phyloP scores from a whole-genome alignment of 2,329 filamentous ascomycete genomes.

The Stenocarpella maydis region DNA sequence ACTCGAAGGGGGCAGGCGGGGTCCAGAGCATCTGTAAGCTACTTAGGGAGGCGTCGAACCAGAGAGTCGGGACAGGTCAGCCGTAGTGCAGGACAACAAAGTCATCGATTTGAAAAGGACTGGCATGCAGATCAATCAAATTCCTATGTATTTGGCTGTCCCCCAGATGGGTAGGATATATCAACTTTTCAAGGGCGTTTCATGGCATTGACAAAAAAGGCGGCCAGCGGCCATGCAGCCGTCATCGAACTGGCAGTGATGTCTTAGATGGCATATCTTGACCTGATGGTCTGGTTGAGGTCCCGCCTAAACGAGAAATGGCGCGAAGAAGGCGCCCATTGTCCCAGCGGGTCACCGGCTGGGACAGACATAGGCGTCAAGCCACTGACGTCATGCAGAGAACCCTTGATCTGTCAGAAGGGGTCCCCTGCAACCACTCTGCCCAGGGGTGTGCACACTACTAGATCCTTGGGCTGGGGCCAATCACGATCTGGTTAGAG shows the following conservation, averaged over 20 bases:
- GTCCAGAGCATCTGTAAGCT: not conserved
- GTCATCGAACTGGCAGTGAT: constrained; percentile 29
- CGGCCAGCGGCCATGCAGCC: not conserved
- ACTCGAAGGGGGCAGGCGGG: not conserved
- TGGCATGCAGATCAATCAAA: not conserved
- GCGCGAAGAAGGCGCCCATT: not conserved
- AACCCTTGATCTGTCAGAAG: constrained; percentile 10
- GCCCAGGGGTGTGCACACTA: no score
- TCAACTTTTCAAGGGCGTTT: not conserved
- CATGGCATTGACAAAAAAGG: not conserved
- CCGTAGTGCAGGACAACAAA: not conserved
- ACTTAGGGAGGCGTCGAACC: constrained; percentile 3
- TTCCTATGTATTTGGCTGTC: not conserved
- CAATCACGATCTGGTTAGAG: no score
- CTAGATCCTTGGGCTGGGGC: no score
- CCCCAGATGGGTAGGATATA: no score
- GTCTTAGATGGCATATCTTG: constrained; percentile 25
- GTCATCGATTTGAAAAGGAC: not conserved
- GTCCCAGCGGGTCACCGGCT: not conserved
- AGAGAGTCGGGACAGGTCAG: not conserved
- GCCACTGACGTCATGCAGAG: constrained; percentile 19
- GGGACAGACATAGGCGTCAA: constrained; percentile 3
- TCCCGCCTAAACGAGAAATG: not conserved
- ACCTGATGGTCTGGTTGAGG: constrained; percentile 6
- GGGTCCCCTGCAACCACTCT: not conserved